Evolutionary conservation across 164 flowering plant genomes (phyloP), one percentile per base, ranked within the genome.

Genomic region (Berberis vulgaris): DNA sequence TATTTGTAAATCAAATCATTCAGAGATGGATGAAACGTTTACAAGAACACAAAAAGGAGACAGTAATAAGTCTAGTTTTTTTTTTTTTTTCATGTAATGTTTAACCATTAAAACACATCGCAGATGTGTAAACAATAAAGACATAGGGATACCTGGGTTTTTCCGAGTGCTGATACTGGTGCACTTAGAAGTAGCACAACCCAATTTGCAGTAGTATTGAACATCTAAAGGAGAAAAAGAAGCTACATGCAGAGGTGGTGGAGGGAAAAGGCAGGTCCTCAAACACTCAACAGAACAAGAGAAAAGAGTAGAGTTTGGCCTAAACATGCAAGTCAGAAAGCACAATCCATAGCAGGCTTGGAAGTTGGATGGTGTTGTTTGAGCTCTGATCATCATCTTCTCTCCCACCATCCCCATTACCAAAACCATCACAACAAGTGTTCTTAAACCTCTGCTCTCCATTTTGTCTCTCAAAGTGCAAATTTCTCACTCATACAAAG

Each of bases 101-200:
- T 46, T 46, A 46, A 26, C 26, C 26, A 26, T 26, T 26, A 26
- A 26, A 26, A 26, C 26, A 26, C 26, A 26, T 26, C 26, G 26
- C 49, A 46, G 57, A 54, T 56, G 39, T 39, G 49, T 57, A 53
- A 42, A 53, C 55, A 63, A 42, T 56, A 63, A 45, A 50, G 59
- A 47, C 54, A 45, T 8, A 45, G 13, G 12, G 5, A 41, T 60
- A 80, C 82, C 71, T 38, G 80, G 82, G 3, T 78, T 65, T 41
- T 67, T n/a, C 42, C n/a, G 66, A 65, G 83, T 66, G 75, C 83
- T 81, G 59, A 83, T 43, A 43, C 66, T 66, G 68, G 80, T 12
- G 70, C 86, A 83, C 55, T 64, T 8, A 58, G 78, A 59, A 5
- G 67, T 40, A 60, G 84, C 81, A 71, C 86, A 83, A 5, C 83